phyloP scores from a whole-genome alignment of 495 filamentous ascomycete species.

The Trypethelium eluteriae region DNA sequence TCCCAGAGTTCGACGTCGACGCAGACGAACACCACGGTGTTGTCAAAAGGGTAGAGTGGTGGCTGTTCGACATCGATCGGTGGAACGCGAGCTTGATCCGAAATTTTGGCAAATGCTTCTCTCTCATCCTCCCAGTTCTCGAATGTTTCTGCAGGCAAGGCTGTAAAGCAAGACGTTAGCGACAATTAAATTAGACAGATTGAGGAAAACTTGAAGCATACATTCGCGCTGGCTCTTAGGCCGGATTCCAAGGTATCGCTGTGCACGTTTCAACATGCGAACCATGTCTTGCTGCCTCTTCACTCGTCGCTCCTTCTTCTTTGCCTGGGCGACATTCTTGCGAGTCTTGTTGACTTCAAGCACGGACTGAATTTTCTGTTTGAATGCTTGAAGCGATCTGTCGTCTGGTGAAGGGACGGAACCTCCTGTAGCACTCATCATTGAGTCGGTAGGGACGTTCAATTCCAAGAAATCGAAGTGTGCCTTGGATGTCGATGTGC shows the following conservation, averaged over 20 bases:
- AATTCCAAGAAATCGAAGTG: conserved; percentile 32
- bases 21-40: conserved; percentile 59
- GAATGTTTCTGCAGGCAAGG: background rate
- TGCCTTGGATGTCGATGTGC: conserved; percentile 39
- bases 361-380: conserved; percentile 41
- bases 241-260: conserved; percentile 63
- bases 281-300: conserved; percentile 43
- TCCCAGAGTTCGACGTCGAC: conserved; percentile 83
- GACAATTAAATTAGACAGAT: too few relatives aligned
- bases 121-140: conserved; percentile 22
- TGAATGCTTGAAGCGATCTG: conserved; percentile 41
- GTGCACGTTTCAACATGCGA: conserved; percentile 49
- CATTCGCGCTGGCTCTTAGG: conserved; percentile 19
- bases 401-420: conserved; percentile 21
- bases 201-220: background rate
- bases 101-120: conserved; percentile 14
- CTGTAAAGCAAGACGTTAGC: background rate
- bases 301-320: conserved; percentile 35
- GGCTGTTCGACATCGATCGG: conserved; percentile 34
- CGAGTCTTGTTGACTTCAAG: conserved; percentile 40
- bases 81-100: conserved; percentile 14
- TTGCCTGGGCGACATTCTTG: conserved; percentile 42
- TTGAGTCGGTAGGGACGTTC: conserved; percentile 24
- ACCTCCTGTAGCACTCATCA: conserved; percentile 16
- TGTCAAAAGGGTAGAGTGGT: conserved; percentile 42